Percentiles rank a stretch among this genome's conserved stretches.
Evolutionary conservation across 148 eudicot genomes (phyloP).

Genomic region (Cornus suecica): DNA sequence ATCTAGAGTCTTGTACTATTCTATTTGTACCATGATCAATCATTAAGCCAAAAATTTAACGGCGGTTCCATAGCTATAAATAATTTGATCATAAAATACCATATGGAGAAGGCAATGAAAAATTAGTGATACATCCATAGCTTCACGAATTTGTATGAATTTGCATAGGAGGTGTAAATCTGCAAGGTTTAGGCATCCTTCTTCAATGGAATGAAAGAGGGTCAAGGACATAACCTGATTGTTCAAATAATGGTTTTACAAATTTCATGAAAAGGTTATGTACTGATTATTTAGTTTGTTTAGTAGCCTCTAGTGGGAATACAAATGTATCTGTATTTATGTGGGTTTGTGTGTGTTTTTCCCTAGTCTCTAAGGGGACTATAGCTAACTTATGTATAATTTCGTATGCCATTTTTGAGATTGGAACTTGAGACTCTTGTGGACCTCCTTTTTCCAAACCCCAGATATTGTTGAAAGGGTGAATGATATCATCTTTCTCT

Average conservation of each 20-base stretch:
- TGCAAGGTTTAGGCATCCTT: background rate
- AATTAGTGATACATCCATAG: background rate
- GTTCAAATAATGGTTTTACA: background rate
- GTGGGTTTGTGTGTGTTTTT: background rate
- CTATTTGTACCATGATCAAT: background rate
- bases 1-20: no score
- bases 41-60: background rate
- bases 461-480: background rate
- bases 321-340: no score
- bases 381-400: background rate
- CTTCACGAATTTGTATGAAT: no score
- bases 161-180: no score
- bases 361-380: background rate
- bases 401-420: slow-evolving; percentile 2
- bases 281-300: no score
- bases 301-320: no score
- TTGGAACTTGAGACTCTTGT: background rate
- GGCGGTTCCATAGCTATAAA: background rate
- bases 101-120: background rate
- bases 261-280: background rate
- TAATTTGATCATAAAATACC: background rate
- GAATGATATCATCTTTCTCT: background rate
- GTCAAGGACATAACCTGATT: background rate
- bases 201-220: background rate
- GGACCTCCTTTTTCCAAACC: background rate